phyloP scores from a whole-genome alignment of 2,329 filamentous ascomycete genomes.

The Penicillium rolfsii region DNA sequence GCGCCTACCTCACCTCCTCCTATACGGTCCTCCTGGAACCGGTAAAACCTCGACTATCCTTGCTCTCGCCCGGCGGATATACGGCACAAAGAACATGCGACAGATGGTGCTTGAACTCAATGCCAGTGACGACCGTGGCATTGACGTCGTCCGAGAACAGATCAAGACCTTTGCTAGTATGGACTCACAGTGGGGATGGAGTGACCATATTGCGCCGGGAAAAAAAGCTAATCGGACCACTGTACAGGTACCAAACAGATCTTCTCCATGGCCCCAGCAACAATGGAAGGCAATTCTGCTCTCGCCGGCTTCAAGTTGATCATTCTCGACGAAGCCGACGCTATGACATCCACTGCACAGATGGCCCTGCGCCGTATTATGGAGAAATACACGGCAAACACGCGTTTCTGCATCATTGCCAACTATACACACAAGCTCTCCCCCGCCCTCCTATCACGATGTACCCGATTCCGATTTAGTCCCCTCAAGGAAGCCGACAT shows the following conservation, averaged over 20 bases:
- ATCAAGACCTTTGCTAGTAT: slow-evolving; percentile 96
- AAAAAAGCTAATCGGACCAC: slow-evolving; percentile 4
- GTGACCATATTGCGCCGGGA: not conserved
- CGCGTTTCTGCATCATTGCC: slow-evolving; percentile 95
- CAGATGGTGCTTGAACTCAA: slow-evolving; percentile 99
- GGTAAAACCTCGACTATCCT: slow-evolving; percentile 97
- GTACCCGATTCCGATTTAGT: slow-evolving; percentile 93
- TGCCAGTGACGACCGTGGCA: slow-evolving; percentile 94
- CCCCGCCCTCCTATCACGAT: slow-evolving; percentile 86
- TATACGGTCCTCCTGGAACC: slow-evolving; percentile 95
- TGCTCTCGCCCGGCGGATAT: slow-evolving; percentile 89
- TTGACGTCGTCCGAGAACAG: slow-evolving; percentile 96
- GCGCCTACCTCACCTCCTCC: slow-evolving; percentile 89
- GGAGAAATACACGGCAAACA: slow-evolving; percentile 99
- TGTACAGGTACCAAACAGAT: slow-evolving; percentile 80
- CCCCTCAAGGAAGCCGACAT: slow-evolving; percentile 90
- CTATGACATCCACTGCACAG: slow-evolving; percentile 98
- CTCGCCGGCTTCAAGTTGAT: slow-evolving; percentile 90
- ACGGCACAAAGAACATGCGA: slow-evolving; percentile 86
- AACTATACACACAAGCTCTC: slow-evolving; percentile 99
- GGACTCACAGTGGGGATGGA: slow-evolving; percentile 17
- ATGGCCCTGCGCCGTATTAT: slow-evolving; percentile 97
- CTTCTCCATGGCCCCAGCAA: slow-evolving; percentile 67
- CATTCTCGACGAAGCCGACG: slow-evolving; percentile 97
- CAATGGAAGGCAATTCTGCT: slow-evolving; percentile 46